A percentile compares a stretch with the other conserved stretches of the same genome.
These are phyloP conservation scores for Trametes maxima DNA, from an alignment of 768 basidiomycete genomes.

Conservation along the genomic window DNA sequence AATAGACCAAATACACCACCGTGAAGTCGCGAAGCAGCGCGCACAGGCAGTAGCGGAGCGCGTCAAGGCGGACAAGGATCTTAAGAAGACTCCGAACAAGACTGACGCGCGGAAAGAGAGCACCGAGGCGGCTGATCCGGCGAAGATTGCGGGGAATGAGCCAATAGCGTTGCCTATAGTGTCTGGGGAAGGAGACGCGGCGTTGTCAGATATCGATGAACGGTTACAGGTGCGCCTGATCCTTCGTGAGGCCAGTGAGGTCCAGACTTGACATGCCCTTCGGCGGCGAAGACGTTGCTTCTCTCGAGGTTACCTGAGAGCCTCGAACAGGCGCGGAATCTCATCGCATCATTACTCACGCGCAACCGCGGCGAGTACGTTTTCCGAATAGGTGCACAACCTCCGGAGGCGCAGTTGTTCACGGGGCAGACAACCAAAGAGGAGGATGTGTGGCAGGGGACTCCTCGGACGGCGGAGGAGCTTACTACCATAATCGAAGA, in stretches of 20 bases:
- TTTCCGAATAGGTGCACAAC: slow-evolving; percentile 70
- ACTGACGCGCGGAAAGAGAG: slow-evolving; percentile 25
- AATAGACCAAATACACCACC: slow-evolving; percentile 74
- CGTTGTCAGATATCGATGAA: slow-evolving; percentile 50
- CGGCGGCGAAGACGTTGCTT: slow-evolving; percentile 43
- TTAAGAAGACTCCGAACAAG: slow-evolving; percentile 45
- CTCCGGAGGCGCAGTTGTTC: slow-evolving; percentile 58
- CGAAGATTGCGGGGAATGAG: slow-evolving; percentile 12
- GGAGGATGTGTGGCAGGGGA: slow-evolving; percentile 58
- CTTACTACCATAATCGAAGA: slow-evolving; percentile 47
- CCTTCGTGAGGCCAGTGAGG: neutral
- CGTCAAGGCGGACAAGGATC: slow-evolving; percentile 29
- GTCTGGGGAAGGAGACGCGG: slow-evolving; percentile 7
- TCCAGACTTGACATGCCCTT: neutral
- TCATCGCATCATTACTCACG: slow-evolving; percentile 67
- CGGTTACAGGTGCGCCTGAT: slow-evolving; percentile 48
- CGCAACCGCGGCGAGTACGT: slow-evolving; percentile 73
- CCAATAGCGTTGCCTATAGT: slow-evolving; percentile 13
- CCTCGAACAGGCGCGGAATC: slow-evolving; percentile 60
- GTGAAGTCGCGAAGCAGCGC: slow-evolving; percentile 68
- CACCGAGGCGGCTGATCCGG: slow-evolving; percentile 6
- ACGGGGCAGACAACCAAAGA: slow-evolving; percentile 49
- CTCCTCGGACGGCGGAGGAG: slow-evolving; percentile 51
- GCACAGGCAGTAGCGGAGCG: slow-evolving; percentile 37
- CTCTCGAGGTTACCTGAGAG: slow-evolving; percentile 45